These are phyloP conservation scores for Ammopiptanthus mongolicus DNA, from an alignment of 306 rosid genomes.

Conservation along the genomic window DNA sequence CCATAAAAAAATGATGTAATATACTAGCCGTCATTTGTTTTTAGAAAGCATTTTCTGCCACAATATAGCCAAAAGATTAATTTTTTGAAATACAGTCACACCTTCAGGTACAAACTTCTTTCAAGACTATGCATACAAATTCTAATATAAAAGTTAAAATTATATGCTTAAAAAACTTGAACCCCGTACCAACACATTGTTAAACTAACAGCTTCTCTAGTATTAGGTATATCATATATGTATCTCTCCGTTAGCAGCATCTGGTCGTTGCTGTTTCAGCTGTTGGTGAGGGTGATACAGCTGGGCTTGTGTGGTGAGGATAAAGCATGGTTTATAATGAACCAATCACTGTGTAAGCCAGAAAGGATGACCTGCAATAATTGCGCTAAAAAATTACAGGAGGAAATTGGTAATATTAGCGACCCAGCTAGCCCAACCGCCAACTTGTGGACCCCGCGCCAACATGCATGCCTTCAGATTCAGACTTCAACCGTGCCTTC, in stretches of 20 bases:
- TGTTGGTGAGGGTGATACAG: conserved; percentile 23
- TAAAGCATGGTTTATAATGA: neutral
- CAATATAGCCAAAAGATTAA: too few relatives aligned
- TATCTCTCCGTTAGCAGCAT: neutral
- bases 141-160: too few relatives aligned
- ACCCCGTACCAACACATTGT: too few relatives aligned
- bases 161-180: too few relatives aligned
- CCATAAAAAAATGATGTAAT: too few relatives aligned
- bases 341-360: conserved; percentile 33
- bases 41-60: too few relatives aligned
- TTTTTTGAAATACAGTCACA: too few relatives aligned
- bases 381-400: conserved; percentile 7
- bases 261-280: neutral
- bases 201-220: too few relatives aligned
- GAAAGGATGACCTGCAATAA: conserved; percentile 25
- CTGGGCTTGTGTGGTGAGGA: conserved; percentile 37
- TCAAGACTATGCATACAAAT: too few relatives aligned
- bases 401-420: neutral
- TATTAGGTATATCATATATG: too few relatives aligned
- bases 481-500: neutral
- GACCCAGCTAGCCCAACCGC: conserved; percentile 8
- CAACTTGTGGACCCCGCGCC: neutral
- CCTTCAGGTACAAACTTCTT: too few relatives aligned
- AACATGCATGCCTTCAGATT: neutral
- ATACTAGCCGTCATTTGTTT: too few relatives aligned